phyloP scores from a whole-genome alignment of 768 basidiomycete genomes.

The Leucosporidium yakuticum region DNA sequence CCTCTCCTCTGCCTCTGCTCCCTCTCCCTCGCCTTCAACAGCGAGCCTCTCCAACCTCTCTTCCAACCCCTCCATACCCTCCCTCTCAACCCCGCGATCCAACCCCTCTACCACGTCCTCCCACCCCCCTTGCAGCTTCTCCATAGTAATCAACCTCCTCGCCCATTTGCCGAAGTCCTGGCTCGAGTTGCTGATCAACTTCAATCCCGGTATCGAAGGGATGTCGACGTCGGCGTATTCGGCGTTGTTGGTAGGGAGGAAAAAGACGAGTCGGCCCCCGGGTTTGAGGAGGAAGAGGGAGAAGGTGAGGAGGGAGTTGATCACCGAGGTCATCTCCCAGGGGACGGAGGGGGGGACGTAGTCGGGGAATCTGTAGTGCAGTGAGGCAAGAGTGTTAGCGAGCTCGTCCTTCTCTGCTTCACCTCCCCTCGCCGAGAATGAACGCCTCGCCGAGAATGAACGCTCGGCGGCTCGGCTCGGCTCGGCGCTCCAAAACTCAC shows the following conservation, averaged over 20 bases:
- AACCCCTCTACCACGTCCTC: constrained; percentile 42
- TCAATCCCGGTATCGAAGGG: constrained; percentile 74
- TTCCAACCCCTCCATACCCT: constrained; percentile 20
- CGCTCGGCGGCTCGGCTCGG: too few relatives aligned
- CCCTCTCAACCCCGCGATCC: constrained; percentile 21
- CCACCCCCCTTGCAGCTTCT: constrained; percentile 52
- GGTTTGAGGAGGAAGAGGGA: constrained; percentile 79
- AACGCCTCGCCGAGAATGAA: too few relatives aligned
- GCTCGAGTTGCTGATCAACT: constrained; percentile 75
- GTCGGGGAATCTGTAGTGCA: constrained; percentile 38
- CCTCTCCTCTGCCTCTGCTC: constrained; percentile 25
- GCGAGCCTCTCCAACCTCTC: constrained; percentile 7
- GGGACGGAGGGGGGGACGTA: constrained; percentile 87
- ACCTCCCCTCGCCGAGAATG: too few relatives aligned
- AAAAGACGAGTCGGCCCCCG: constrained; percentile 85
- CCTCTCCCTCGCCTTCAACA: constrained; percentile 34
- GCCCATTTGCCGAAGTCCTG: constrained; percentile 97
- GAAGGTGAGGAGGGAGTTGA: constrained; percentile 69
- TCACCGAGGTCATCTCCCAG: constrained; percentile 81
- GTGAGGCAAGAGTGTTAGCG: not conserved
- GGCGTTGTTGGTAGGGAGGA: constrained; percentile 70
- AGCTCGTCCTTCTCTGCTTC: too few relatives aligned
- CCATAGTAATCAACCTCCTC: constrained; percentile 81
- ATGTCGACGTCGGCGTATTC: constrained; percentile 86
- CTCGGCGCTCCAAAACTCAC: constrained; percentile 38